phyloP scores from a whole-genome alignment of 495 filamentous ascomycete species.

The Astrocystis sublimbata region DNA sequence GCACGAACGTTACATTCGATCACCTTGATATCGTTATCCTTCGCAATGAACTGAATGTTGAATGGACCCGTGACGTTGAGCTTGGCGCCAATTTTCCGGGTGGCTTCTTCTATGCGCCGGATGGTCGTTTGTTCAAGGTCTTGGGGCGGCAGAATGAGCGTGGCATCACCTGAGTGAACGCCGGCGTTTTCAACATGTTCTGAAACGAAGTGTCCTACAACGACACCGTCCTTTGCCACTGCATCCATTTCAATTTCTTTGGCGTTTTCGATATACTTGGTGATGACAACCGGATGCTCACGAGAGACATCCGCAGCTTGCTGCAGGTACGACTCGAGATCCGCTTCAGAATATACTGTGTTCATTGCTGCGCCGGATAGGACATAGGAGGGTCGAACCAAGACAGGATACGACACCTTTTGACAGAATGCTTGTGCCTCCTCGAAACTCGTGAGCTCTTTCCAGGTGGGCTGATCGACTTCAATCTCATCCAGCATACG shows the following conservation, averaged over 20 bases:
- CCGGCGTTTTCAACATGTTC: conserved; percentile 97
- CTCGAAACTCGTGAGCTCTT: conserved; percentile 86
- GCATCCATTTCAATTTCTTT: conserved; percentile 98
- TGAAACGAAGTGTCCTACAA: conserved; percentile 90
- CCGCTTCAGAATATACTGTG: conserved; percentile 84
- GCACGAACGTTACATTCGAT: conserved; percentile 98
- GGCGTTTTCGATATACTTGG: conserved; percentile 96
- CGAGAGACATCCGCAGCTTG: conserved; percentile 90
- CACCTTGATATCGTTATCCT: conserved; percentile 99
- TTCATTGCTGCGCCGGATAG: conserved; percentile 98
- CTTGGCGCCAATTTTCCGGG: conserved; percentile 89
- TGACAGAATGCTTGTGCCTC: conserved; percentile 85
- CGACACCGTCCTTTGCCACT: conserved; percentile 81
- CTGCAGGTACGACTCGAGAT: conserved; percentile 83
- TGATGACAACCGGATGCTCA: conserved; percentile 97
- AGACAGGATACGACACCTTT: conserved; percentile 83
- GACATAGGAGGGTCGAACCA: conserved; percentile 94
- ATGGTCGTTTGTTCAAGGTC: conserved; percentile 90
- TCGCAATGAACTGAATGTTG: conserved; percentile 99
- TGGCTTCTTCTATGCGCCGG: conserved; percentile 88
- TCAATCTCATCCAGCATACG: conserved; percentile 94
- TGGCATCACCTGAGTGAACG: conserved; percentile 95
- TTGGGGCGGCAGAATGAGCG: conserved; percentile 89
- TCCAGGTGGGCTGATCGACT: conserved; percentile 97
- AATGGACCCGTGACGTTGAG: conserved; percentile 95